Base-by-base conservation (phyloP, 352 stramenopile genomes). In the Globisporangium nunn region DNA sequence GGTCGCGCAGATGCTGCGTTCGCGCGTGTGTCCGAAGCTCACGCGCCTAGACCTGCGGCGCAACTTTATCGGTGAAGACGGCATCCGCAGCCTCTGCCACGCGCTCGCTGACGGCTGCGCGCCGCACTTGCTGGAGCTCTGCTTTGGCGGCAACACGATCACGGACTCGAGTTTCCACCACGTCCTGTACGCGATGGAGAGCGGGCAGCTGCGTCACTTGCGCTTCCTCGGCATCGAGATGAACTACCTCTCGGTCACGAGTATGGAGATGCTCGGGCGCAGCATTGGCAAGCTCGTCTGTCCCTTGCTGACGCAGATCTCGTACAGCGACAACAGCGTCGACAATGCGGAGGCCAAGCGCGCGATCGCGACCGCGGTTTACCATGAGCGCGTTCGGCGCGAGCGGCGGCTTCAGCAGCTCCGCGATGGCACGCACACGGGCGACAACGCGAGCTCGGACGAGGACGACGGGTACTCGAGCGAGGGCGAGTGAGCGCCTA, bases 61-160 rank as follows among this genome's bases (percentile, higher is more conserved):
- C 41, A 95, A 95, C 54, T 95, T 93, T 63, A 91, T 95, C 50
- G 81, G 81, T 29, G 85, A 95, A 58, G 74, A 88, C 58, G 84
- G 84, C 15, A 68, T 87, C 40, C 75, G 81, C 14, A 83, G 74
- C 18, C 54, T 93, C 48, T 93, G 83, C 55, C 74, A 83, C 53
- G 79, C 81, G 11, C 63, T 92, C 23, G 82, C 78, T 7, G 78
- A 90, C 48, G 80, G 82, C 12, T 92, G 71, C 49, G 82, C 76
- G 23, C 74, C 74, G 10, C 62, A 86, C 28, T 68, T 93, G 4
- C 71, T 73, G 12, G 83, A 93, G 67, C 70, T 93, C 0, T 93
- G 81, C 57, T 72, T 93, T 12, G 83, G 83, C 17, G 83, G 79
- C 14, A 93, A 93, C 61, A 91, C 79, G 30, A 77, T 93, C 47